Base-by-base conservation (phyloP, 106 monocot species). In the Iris macrosiphon region DNA sequence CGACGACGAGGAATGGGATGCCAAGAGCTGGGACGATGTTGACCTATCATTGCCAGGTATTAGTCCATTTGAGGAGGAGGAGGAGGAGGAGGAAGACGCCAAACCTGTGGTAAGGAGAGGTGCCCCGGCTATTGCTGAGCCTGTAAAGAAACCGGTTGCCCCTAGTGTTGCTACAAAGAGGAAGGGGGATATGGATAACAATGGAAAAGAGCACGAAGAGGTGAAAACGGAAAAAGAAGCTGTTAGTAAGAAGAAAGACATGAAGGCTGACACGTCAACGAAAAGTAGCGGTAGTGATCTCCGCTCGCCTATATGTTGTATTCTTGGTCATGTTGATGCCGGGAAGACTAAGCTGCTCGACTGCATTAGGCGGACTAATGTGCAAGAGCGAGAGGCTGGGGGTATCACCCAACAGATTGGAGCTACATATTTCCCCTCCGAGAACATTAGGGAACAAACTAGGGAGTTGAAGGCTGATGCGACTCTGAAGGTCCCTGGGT, bases 391-490 rank as follows among this genome's bases (percentile, higher is more conserved):
- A 47, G 96, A 98, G 47, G 96, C 96, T 44, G 96, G 96, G 30
- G 96, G 96, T 54, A 98, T 98, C 18, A 98, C 96, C 23, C 96
- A 98, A 69, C 96, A 98, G 59, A 98, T 98, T 41, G 90, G 96
- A 2, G 96, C 96, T 30, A 98, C 96, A 0, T 98, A 98, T 75
- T 90, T 98, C 46, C 96, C 90, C 1, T 80, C 86, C 66, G 86
- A 98, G 64, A 80, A 86, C 67, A 90, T 98, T 46, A 91, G 86
- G 61, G 86, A 98, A 66, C 90, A 91, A 75, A 98, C 90, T 14
- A 90, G 70, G 63, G 86, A 98, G 65, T 69, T 87, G 12, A 90
- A 87, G 73, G 85, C 90, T 42, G 96, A 90, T 83, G 86, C 96
- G 33, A 83, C 74, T n/a, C 52, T 98, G 26, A 83, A 68, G 66